Conservation (phyloP, 1,139 yeast species). For the Komagataea norvegica region DNA sequence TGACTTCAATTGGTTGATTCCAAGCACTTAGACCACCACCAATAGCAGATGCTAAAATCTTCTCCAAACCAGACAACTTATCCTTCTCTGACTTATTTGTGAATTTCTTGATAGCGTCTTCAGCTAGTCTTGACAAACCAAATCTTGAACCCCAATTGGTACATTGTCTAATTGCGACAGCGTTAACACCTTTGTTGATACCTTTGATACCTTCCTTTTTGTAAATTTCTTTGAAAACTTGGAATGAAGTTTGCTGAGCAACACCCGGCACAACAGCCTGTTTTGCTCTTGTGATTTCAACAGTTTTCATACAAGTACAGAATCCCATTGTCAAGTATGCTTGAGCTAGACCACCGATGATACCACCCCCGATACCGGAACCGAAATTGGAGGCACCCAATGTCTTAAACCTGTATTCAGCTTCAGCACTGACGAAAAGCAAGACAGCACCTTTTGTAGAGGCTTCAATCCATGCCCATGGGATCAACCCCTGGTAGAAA, state of each 20-base stretch:
- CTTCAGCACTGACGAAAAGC: constrained; percentile 86
- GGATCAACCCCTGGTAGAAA: constrained; percentile 94
- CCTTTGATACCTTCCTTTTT: constrained; percentile 86
- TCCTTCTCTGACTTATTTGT: constrained; percentile 60
- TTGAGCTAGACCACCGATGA: constrained; percentile 87
- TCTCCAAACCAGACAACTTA: constrained; percentile 68
- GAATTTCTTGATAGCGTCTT: constrained; percentile 65
- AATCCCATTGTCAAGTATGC: constrained; percentile 96
- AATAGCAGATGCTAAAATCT: constrained; percentile 77
- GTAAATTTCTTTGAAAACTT: constrained; percentile 82
- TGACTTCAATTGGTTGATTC: constrained; percentile 98
- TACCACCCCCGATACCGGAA: constrained; percentile 93
- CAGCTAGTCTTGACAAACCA: constrained; percentile 89
- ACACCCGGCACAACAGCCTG: constrained; percentile 68
- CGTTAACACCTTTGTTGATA: constrained; percentile 95
- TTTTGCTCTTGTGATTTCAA: constrained; percentile 88
- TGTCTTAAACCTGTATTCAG: constrained; percentile 68
- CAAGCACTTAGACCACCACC: constrained; percentile 99
- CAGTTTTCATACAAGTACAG: constrained; percentile 97
- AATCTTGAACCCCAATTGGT: constrained; percentile 99
- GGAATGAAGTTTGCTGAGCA: constrained; percentile 70
- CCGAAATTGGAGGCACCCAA: constrained; percentile 68
- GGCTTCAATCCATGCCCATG: constrained; percentile 99
- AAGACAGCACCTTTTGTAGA: constrained; percentile 98
- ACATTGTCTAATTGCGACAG: constrained; percentile 98